Evolutionary conservation across 495 filamentous ascomycete genomes (phyloP).

Genomic region (Aspergillus asperescens): DNA sequence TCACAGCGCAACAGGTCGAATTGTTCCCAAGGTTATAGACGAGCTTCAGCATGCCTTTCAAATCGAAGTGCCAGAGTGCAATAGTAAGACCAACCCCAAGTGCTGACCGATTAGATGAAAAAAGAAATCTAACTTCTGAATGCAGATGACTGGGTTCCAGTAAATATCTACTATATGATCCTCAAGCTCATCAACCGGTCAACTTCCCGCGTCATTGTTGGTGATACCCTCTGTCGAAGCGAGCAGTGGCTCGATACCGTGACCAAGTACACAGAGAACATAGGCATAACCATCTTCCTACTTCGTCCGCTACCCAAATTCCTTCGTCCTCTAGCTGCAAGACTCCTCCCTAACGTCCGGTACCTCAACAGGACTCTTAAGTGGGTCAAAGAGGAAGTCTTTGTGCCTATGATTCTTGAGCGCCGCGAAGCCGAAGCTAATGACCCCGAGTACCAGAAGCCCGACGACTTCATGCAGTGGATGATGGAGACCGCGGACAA

Average conservation of each 20-base stretch:
- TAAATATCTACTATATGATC: constrained; percentile 25
- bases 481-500: constrained; percentile 32
- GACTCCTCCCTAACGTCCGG: constrained; percentile 27
- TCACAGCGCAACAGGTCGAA: constrained; percentile 17
- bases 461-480: constrained; percentile 39
- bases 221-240: constrained; percentile 45
- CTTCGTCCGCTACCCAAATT: constrained; percentile 34
- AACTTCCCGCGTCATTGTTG: constrained; percentile 54
- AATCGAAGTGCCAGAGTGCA: constrained; percentile 22
- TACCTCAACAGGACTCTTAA: constrained; percentile 20
- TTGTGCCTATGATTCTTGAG: constrained; percentile 27
- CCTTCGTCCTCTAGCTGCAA: constrained; percentile 30
- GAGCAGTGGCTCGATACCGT: constrained; percentile 52
- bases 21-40: constrained; percentile 27
- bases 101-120: too few relatives aligned
- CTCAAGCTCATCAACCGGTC: constrained; percentile 47
- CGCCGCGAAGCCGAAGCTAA: constrained; percentile 19
- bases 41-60: constrained; percentile 27
- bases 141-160: constrained; percentile 21
- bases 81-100: constrained; percentile 18
- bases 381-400: constrained; percentile 26
- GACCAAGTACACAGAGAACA: constrained; percentile 49
- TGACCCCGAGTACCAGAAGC: constrained; percentile 23
- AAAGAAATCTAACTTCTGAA: too few relatives aligned
- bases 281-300: constrained; percentile 30